phyloP scores from a whole-genome alignment of 164 flowering plant genomes.

The Vitis labrusca region DNA sequence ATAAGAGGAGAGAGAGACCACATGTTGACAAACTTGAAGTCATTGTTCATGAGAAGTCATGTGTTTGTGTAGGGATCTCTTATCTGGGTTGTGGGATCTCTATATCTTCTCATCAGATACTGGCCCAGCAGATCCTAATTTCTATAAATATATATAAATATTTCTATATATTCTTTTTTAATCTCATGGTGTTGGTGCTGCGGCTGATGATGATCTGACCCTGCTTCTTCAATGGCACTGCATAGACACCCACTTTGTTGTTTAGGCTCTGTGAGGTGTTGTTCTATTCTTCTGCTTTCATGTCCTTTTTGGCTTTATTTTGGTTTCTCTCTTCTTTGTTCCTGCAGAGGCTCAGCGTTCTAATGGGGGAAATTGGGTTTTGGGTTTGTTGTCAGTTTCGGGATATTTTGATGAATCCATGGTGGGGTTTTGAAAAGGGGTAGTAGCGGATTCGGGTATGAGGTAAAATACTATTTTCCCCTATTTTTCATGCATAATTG shows the following conservation, averaged over 20 bases:
- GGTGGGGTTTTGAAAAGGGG: slow-evolving; percentile 4
- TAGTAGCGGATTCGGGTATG: slow-evolving; percentile 3
- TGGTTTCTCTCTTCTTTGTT: not conserved
- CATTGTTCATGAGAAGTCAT: slow-evolving; percentile 22
- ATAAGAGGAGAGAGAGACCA: slow-evolving; percentile 16
- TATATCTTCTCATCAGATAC: slow-evolving; percentile 16
- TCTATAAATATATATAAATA: not conserved
- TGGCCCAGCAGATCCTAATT: slow-evolving; percentile 31
- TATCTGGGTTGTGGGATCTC: slow-evolving; percentile 34
- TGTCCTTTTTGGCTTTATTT: not conserved
- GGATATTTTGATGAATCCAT: slow-evolving; percentile 12
- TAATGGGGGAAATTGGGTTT: slow-evolving; percentile 5
- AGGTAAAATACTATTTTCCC: slow-evolving; percentile 2
- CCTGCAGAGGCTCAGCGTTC: not conserved
- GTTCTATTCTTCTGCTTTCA: not conserved
- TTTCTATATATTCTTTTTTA: slow-evolving; percentile 2
- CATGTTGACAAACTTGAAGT: slow-evolving; percentile 35
- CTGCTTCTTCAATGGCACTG: slow-evolving; percentile 16
- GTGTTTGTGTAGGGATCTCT: slow-evolving; percentile 14
- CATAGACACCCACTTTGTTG: not conserved
- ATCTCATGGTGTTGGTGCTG: not conserved
- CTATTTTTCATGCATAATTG: not conserved
- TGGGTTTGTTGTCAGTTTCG: slow-evolving; percentile 5
- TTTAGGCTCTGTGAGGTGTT: not conserved
- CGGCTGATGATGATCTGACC: slow-evolving; percentile 14